Conservation (phyloP, 2,329 filamentous ascomycete genomes). For the Cladosporium cucumerinum region DNA sequence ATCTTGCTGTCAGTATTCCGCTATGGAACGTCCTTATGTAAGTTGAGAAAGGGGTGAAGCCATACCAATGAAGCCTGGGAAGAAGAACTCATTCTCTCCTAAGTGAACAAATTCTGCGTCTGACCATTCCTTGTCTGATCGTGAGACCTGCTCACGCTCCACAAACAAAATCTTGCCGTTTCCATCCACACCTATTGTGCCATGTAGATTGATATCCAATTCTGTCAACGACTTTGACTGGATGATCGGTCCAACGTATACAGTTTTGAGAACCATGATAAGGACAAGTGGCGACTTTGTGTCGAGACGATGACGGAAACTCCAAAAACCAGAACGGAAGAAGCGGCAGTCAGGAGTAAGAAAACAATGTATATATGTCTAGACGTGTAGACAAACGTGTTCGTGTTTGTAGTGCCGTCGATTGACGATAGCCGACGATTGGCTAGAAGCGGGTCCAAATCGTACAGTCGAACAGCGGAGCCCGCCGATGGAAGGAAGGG, state of each 20-base stretch:
- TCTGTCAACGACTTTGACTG: constrained; percentile 50
- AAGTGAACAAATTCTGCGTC: constrained; percentile 38
- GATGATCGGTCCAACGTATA: constrained; percentile 63
- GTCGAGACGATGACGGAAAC: neutral
- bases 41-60: neutral
- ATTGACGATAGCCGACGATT: constrained; percentile 13
- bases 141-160: constrained; percentile 33
- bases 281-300: neutral
- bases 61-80: constrained; percentile 76
- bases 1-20: neutral
- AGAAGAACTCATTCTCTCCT: constrained; percentile 66
- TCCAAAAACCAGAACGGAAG: neutral
- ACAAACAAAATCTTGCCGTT: constrained; percentile 52
- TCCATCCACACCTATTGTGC: constrained; percentile 51
- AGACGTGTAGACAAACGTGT: neutral
- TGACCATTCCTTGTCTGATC: constrained; percentile 37
- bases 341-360: neutral
- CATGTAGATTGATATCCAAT: constrained; percentile 49
- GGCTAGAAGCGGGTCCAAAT: constrained; percentile 4
- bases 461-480: neutral
- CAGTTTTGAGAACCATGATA: constrained; percentile 28
- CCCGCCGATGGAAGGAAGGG: neutral
- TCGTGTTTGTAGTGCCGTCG: neutral
- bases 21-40: neutral
- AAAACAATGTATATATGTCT: neutral